phyloP scores from a whole-genome alignment of 352 stramenopile species.

The Paralagenidium karlingii region DNA sequence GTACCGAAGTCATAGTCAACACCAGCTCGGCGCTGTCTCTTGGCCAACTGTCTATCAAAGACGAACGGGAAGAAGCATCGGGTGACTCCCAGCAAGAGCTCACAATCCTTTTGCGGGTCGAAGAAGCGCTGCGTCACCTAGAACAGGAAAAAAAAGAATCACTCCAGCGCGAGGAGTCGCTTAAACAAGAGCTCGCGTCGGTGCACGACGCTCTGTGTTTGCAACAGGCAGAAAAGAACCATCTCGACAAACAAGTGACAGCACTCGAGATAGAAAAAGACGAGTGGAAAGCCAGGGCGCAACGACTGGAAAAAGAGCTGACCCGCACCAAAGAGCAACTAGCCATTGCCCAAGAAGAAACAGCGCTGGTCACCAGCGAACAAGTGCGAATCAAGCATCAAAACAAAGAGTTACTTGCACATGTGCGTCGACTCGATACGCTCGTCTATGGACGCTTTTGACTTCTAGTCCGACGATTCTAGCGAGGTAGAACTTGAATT shows the following conservation, averaged over 20 bases:
- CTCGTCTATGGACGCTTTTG: constrained; percentile 69
- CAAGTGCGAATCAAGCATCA: constrained; percentile 43
- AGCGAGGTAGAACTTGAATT: too few species aligned
- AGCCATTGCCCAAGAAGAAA: constrained; percentile 43
- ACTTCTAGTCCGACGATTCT: too few species aligned
- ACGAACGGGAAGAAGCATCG: constrained; percentile 2
- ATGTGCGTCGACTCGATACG: constrained; percentile 62
- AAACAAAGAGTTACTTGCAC: constrained; percentile 54
- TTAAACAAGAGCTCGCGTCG: constrained; percentile 37
- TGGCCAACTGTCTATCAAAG: too few species aligned
- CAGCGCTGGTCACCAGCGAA: constrained; percentile 41
- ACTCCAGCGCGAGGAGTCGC: constrained; percentile 28
- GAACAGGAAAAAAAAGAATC: constrained; percentile 48
- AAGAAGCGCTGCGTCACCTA: constrained; percentile 49
- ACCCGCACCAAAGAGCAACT: constrained; percentile 48
- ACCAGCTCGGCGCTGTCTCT: too few species aligned
- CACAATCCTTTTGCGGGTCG: constrained; percentile 56
- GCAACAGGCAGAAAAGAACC: constrained; percentile 33
- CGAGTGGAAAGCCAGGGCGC: constrained; percentile 35
- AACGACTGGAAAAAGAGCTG: constrained; percentile 26
- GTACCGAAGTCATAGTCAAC: constrained; percentile 4
- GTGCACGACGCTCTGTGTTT: constrained; percentile 40
- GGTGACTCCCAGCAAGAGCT: constrained; percentile 24
- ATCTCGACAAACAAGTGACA: constrained; percentile 27
- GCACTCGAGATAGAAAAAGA: constrained; percentile 30